A percentile compares a stretch with the other conserved stretches of the same genome.
phyloP scores from a whole-genome alignment of 176 grass and related monocot species.

The Tuctoria greenei region DNA sequence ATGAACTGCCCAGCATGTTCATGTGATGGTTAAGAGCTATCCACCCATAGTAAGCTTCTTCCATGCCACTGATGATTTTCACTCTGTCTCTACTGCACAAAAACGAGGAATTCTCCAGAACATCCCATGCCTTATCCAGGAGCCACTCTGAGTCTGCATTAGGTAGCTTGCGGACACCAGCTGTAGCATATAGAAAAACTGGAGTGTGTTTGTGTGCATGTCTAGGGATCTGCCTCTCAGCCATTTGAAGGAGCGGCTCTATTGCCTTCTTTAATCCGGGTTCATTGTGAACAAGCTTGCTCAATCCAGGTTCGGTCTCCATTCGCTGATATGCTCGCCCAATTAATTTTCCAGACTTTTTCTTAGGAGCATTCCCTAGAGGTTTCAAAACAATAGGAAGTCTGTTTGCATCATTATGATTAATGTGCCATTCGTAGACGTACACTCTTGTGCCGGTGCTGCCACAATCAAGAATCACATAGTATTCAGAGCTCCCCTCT shows the following conservation, averaged over 20 bases:
- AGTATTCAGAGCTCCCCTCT: constrained; percentile 73
- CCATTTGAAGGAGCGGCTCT: constrained; percentile 84
- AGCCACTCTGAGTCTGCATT: constrained; percentile 90
- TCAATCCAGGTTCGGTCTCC: constrained; percentile 97
- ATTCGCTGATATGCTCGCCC: constrained; percentile 88
- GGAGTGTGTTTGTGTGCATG: constrained; percentile 75
- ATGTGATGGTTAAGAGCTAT: constrained; percentile 87
- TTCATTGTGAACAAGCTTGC: constrained; percentile 88
- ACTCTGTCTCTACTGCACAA: constrained; percentile 81
- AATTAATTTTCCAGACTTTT: constrained; percentile 62
- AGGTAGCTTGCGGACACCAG: constrained; percentile 85
- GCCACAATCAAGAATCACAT: constrained; percentile 97
- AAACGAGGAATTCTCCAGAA: constrained; percentile 98
- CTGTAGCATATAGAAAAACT: constrained; percentile 93
- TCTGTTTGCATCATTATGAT: constrained; percentile 56
- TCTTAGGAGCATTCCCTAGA: constrained; percentile 68
- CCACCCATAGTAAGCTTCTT: constrained; percentile 99
- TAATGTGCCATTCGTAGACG: constrained; percentile 86
- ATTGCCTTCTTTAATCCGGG: constrained; percentile 69
- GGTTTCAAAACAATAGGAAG: constrained; percentile 83
- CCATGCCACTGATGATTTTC: constrained; percentile 94
- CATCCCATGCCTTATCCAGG: constrained; percentile 82
- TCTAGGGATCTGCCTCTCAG: constrained; percentile 79
- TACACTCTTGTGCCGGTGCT: constrained; percentile 93
- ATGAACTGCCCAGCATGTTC: constrained; percentile 67